Conservation (phyloP, 169 alveolate species). For the Plasmodium coatneyi region DNA sequence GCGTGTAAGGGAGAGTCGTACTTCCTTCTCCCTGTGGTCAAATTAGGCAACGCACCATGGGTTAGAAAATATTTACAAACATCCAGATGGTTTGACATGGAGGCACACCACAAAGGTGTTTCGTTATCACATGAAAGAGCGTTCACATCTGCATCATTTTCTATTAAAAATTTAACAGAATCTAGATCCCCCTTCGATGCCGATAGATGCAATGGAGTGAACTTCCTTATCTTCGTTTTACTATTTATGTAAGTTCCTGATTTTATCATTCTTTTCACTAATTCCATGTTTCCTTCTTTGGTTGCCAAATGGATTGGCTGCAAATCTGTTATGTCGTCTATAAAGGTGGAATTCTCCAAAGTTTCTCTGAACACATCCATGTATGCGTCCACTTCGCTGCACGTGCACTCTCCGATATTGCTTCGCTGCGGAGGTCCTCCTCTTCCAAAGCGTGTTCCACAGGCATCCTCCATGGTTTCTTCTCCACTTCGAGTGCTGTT, state of each 20-base stretch:
- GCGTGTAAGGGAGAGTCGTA: conserved; percentile 81
- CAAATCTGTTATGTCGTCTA: conserved; percentile 31
- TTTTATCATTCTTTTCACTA: conserved; percentile 21
- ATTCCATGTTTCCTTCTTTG: conserved; percentile 62
- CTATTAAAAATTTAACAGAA: conserved; percentile 35
- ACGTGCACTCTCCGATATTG: background rate
- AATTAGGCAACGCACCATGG: conserved; percentile 30
- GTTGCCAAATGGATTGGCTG: conserved; percentile 68
- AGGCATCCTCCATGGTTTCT: background rate
- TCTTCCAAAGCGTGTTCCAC: background rate
- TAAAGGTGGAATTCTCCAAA: background rate
- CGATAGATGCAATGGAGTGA: conserved; percentile 54
- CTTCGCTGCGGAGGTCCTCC: background rate
- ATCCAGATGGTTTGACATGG: conserved; percentile 44
- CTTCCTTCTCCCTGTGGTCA: conserved; percentile 4
- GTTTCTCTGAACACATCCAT: conserved; percentile 25
- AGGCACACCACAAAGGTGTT: conserved; percentile 73
- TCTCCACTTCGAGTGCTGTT: background rate
- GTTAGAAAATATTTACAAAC: conserved; percentile 31
- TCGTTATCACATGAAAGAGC: conserved; percentile 60
- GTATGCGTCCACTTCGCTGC: conserved; percentile 20
- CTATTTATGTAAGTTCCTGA: conserved; percentile 37
- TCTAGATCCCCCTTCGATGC: conserved; percentile 69
- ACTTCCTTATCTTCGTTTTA: conserved; percentile 45
- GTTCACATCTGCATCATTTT: conserved; percentile 47